A percentile compares a stretch with the other conserved stretches of the same genome.
These are phyloP conservation scores for Starmerella apicola DNA, from an alignment of 805 yeast genomes.

Conservation along the genomic window DNA sequence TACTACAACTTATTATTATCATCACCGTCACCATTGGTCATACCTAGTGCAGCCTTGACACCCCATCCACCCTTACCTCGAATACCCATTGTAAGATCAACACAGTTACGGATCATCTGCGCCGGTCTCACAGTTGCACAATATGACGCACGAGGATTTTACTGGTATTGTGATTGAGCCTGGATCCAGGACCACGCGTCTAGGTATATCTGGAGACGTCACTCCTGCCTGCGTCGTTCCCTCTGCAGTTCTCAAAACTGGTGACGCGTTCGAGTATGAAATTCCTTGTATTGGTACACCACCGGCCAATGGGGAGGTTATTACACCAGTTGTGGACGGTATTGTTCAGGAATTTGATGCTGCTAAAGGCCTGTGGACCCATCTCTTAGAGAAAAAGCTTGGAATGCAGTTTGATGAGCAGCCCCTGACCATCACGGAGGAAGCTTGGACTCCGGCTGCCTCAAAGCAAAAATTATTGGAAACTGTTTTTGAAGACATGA, in stretches of 20 bases:
- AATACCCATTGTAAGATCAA: too few relatives aligned
- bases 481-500: conserved; percentile 51
- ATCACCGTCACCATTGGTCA: too few relatives aligned
- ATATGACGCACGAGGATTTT: conserved; percentile 49
- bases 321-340: conserved; percentile 23
- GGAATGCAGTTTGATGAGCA: conserved; percentile 50
- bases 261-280: conserved; percentile 17
- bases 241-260: conserved; percentile 32
- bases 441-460: conserved; percentile 63
- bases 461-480: conserved; percentile 63
- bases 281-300: conserved; percentile 12
- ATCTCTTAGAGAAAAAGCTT: conserved; percentile 40
- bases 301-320: conserved; percentile 17
- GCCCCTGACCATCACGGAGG: conserved; percentile 75
- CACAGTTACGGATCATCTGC: too few relatives aligned
- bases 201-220: conserved; percentile 89
- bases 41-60: too few relatives aligned
- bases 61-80: too few relatives aligned
- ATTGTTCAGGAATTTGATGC: conserved; percentile 64
- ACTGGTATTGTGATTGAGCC: conserved; percentile 85
- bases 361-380: conserved; percentile 58
- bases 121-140: too few relatives aligned
- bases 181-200: conserved; percentile 68
- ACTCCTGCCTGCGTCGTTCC: conserved; percentile 66
- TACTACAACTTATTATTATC: too few relatives aligned